These are phyloP conservation scores for Usnea hakonensis DNA, from an alignment of 495 filamentous ascomycete species.

Conservation along the genomic window DNA sequence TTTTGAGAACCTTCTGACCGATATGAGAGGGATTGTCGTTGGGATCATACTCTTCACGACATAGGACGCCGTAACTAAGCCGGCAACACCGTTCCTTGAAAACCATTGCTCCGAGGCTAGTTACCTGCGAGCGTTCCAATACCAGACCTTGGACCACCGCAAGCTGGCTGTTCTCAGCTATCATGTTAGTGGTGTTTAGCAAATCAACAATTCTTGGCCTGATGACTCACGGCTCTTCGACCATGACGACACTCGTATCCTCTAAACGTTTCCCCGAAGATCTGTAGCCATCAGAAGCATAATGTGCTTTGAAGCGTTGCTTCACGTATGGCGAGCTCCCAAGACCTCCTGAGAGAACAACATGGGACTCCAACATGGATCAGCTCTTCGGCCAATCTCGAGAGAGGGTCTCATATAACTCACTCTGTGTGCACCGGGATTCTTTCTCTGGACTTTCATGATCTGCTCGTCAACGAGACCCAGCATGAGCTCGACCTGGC, in stretches of 20 bases:
- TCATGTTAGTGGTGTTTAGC: not conserved
- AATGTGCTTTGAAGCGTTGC: conserved; percentile 36
- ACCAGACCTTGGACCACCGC: conserved; percentile 51
- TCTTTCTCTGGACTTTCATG: conserved; percentile 38
- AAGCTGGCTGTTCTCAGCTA: conserved; percentile 35
- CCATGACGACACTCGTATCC: conserved; percentile 39
- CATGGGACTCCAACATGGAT: conserved; percentile 38
- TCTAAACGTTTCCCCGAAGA: conserved; percentile 32
- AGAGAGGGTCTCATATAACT: conserved; percentile 8
- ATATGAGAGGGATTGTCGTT: conserved; percentile 31
- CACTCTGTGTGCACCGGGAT: conserved; percentile 42
- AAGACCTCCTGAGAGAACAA: conserved; percentile 58
- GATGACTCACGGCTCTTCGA: conserved; percentile 40
- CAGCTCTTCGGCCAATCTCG: conserved; percentile 4
- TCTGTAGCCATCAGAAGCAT: conserved; percentile 25
- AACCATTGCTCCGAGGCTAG: conserved; percentile 35
- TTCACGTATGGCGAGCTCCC: conserved; percentile 56
- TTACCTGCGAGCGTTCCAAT: conserved; percentile 44
- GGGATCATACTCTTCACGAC: conserved; percentile 39
- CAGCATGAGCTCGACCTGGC: conserved; percentile 46
- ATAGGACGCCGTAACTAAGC: conserved; percentile 49
- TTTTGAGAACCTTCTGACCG: conserved; percentile 35
- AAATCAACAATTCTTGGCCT: too few relatives aligned
- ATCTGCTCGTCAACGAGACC: conserved; percentile 47
- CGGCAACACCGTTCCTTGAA: conserved; percentile 43